Evolutionary conservation across 345 rosid species (phyloP).

Genomic region (Arabis hirsuta): DNA sequence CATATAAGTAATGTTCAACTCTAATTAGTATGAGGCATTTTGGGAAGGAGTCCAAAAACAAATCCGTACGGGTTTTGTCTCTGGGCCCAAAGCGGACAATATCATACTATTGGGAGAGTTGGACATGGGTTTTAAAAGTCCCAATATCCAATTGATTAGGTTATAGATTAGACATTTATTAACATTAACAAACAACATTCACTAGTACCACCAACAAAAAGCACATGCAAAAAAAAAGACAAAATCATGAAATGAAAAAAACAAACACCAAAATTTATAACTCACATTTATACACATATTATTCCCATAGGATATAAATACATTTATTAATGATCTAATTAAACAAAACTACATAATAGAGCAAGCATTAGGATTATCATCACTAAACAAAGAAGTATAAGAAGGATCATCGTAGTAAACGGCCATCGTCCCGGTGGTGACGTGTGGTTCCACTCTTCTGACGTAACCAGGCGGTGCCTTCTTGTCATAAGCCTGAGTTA

Average conservation of each 20-base stretch:
- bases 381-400: slow-evolving; percentile 68
- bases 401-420: slow-evolving; percentile 61
- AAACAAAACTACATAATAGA: slow-evolving; percentile 61
- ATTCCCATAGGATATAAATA: not conserved
- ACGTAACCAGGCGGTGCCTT: slow-evolving; percentile 95
- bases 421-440: slow-evolving; percentile 46
- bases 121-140: too few species aligned
- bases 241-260: slow-evolving; percentile 19
- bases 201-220: slow-evolving; percentile 18
- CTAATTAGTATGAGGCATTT: too few species aligned
- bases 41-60: too few species aligned
- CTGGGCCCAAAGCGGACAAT: too few species aligned
- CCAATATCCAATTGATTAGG: slow-evolving; percentile 15
- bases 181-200: slow-evolving; percentile 22
- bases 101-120: too few species aligned
- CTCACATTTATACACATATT: not conserved
- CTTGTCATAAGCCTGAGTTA: slow-evolving; percentile 82
- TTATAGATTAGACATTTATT: not conserved
- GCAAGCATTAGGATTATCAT: slow-evolving; percentile 96
- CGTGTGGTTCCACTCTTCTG: slow-evolving; percentile 63
- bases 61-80: too few species aligned
- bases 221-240: slow-evolving; percentile 41
- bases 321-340: not conserved
- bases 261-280: slow-evolving; percentile 24
- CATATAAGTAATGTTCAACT: too few species aligned